phyloP scores from a whole-genome alignment of 2,329 filamentous ascomycete genomes.

The Aspergillus spinulosporus region DNA sequence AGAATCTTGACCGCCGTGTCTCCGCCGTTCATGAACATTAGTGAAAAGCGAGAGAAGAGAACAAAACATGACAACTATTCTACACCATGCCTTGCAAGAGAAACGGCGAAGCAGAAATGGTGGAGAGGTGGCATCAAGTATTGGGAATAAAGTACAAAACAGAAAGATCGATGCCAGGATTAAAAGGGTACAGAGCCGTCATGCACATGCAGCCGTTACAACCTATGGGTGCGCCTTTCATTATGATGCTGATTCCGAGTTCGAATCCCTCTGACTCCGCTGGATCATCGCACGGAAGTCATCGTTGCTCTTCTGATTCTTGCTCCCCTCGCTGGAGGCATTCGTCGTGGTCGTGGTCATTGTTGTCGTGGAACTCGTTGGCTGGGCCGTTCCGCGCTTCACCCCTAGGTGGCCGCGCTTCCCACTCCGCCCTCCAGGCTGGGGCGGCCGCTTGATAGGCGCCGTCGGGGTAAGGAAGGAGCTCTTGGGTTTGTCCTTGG shows the following conservation, averaged over 20 bases:
- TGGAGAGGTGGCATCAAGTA: background rate
- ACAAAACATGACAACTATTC: background rate
- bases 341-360: slow-evolving; percentile 28
- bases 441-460: slow-evolving; percentile 48
- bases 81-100: background rate
- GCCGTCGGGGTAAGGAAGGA: slow-evolving; percentile 34
- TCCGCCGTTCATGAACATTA: slow-evolving; percentile 1
- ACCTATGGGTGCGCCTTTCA: slow-evolving; percentile 8
- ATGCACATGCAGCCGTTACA: slow-evolving; percentile 26
- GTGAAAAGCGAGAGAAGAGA: background rate
- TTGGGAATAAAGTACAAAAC: slow-evolving; percentile 11
- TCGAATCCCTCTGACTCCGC: slow-evolving; percentile 34
- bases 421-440: slow-evolving; percentile 43
- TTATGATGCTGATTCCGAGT: slow-evolving; percentile 13
- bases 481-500: slow-evolving; percentile 35
- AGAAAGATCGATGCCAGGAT: slow-evolving; percentile 17
- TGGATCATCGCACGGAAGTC: slow-evolving; percentile 59
- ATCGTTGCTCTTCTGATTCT: slow-evolving; percentile 55
- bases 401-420: slow-evolving; percentile 52
- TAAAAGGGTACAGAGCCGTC: slow-evolving; percentile 19
- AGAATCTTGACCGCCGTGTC: background rate
- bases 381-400: slow-evolving; percentile 38
- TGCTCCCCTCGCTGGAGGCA: slow-evolving; percentile 21
- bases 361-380: slow-evolving; percentile 21
- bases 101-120: background rate